Percentiles rank a stretch among this genome's conserved stretches.
Evolutionary conservation across 2,329 filamentous ascomycete genomes (phyloP).

Genomic region (Didymella sp.): DNA sequence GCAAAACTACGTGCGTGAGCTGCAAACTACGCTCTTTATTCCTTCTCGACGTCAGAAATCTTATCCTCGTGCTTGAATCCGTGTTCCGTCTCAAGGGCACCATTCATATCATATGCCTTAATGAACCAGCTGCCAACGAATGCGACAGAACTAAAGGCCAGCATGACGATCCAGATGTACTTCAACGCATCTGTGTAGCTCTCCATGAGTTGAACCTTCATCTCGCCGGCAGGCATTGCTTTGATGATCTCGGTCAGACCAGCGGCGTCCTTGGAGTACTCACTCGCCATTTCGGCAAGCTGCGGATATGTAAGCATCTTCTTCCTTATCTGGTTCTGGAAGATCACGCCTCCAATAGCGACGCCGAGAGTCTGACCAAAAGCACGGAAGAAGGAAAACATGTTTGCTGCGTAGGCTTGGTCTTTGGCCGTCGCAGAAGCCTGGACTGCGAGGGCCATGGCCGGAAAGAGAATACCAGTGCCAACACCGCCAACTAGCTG

Average conservation of each 20-base stretch:
- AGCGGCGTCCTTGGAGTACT: slow-evolving; percentile 65
- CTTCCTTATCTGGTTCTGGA: slow-evolving; percentile 62
- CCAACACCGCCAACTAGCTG: slow-evolving; percentile 67
- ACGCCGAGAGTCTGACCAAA: slow-evolving; percentile 72
- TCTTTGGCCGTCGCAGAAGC: slow-evolving; percentile 64
- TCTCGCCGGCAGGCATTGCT: slow-evolving; percentile 56
- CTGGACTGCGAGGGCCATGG: slow-evolving; percentile 69
- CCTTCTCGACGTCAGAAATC: slow-evolving; percentile 33
- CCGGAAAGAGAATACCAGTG: slow-evolving; percentile 69
- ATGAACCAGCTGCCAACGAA: slow-evolving; percentile 62
- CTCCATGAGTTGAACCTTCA: slow-evolving; percentile 52
- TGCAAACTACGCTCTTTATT: neutral
- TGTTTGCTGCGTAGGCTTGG: slow-evolving; percentile 66
- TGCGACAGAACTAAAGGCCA: slow-evolving; percentile 59
- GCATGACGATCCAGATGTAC: slow-evolving; percentile 64
- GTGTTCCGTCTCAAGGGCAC: slow-evolving; percentile 57
- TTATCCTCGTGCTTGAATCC: slow-evolving; percentile 53
- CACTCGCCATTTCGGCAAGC: slow-evolving; percentile 56
- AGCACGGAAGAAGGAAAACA: slow-evolving; percentile 71
- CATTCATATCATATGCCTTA: slow-evolving; percentile 56
- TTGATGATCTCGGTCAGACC: slow-evolving; percentile 66
- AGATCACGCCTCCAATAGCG: slow-evolving; percentile 71
- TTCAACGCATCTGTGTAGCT: slow-evolving; percentile 63
- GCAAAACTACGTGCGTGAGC: neutral
- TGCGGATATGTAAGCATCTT: slow-evolving; percentile 58